These are phyloP conservation scores for Pelargonium myrrhifolium DNA, from an alignment of 441 rosid genomes.

Conservation along the genomic window DNA sequence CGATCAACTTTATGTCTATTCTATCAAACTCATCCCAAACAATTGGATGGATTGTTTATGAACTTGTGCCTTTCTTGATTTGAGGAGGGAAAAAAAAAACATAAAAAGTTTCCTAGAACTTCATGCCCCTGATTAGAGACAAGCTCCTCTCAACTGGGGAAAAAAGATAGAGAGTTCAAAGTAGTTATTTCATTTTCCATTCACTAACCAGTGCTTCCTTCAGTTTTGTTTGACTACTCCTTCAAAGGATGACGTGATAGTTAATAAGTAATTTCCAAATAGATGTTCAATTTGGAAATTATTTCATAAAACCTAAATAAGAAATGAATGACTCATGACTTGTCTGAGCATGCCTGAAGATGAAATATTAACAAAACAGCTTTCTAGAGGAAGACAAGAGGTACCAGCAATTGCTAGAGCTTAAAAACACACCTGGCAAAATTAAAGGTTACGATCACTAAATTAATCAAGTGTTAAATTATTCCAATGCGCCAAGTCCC, in stretches of 20 bases:
- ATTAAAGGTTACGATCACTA: too few species aligned
- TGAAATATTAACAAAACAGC: not conserved
- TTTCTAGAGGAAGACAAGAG: too few species aligned
- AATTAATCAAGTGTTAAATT: too few species aligned
- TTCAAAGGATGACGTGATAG: not conserved
- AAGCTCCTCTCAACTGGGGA: not conserved
- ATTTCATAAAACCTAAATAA: not conserved
- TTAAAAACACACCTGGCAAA: too few species aligned
- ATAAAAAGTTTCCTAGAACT: not conserved
- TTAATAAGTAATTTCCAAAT: not conserved
- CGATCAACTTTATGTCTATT: too few species aligned
- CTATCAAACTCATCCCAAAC: too few species aligned
- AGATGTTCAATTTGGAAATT: not conserved
- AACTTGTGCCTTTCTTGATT: not conserved
- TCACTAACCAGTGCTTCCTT: not conserved
- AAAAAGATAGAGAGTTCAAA: not conserved
- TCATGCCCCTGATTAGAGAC: not conserved
- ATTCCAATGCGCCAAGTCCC: too few species aligned
- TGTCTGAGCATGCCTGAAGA: not conserved
- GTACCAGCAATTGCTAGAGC: too few species aligned
- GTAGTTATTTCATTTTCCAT: not conserved
- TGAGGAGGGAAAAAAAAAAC: not conserved
- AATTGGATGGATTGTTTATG: not conserved
- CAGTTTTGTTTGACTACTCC: conserved; percentile 1
- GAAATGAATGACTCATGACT: not conserved